These are phyloP conservation scores for Penicillium hordei DNA, from an alignment of 2,329 filamentous ascomycete species.

Conservation along the genomic window DNA sequence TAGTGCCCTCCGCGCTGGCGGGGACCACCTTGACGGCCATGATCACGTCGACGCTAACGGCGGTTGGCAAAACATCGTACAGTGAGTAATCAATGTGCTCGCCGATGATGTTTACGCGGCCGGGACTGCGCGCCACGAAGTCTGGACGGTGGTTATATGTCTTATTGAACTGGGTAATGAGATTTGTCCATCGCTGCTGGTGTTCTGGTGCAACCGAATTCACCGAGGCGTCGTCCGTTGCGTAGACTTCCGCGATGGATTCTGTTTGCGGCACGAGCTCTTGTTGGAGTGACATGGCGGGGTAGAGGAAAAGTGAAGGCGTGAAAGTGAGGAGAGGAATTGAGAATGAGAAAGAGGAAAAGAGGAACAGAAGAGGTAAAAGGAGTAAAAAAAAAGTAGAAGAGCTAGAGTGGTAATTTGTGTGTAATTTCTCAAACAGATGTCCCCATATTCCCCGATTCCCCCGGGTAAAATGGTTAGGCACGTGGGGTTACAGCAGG, in stretches of 20 bases:
- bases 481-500: constrained; percentile 8
- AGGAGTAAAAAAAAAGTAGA: not conserved
- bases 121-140: constrained; percentile 86
- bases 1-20: constrained; percentile 49
- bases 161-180: constrained; percentile 69
- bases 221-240: constrained; percentile 73
- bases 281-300: constrained; percentile 42
- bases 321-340: not conserved
- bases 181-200: constrained; percentile 69
- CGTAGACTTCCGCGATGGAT: constrained; percentile 80
- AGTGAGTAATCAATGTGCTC: constrained; percentile 99
- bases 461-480: constrained; percentile 17
- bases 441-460: constrained; percentile 14
- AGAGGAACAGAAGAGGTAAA: not conserved
- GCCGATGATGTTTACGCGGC: constrained; percentile 96
- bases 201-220: constrained; percentile 66
- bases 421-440: not conserved
- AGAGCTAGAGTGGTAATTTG: not conserved
- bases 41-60: constrained; percentile 85
- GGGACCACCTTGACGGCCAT: constrained; percentile 68
- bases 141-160: constrained; percentile 69
- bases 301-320: constrained; percentile 13
- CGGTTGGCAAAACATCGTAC: constrained; percentile 94
- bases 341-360: constrained; percentile 1
- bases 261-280: constrained; percentile 69